Evolutionary conservation across 306 rosid genomes (phyloP), one percentile per base, ranked within the genome.

Genomic region (Fragaria ananassa): DNA sequence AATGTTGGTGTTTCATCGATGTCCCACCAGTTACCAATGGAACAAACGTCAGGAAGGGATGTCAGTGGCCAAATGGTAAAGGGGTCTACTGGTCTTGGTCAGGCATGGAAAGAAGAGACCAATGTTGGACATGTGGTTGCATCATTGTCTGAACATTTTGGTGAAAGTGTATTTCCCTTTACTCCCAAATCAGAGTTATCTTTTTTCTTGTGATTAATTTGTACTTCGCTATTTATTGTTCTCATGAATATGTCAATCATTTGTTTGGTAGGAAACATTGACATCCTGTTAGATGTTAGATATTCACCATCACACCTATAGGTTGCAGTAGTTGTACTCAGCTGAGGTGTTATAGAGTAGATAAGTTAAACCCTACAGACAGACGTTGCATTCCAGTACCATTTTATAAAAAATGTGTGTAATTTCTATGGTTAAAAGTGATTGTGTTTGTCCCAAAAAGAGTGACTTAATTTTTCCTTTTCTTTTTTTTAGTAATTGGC

Each of bases 91-190:
- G 79, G 84, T 83, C 92, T 88, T 82, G 88, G 93, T 74, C 88
- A 86, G 78, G 92, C 96, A 46, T 92, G 98, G 98, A 95, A 92
- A 85, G 98, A 95, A 74, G 90, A 95, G 76, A 79, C 79, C 25
- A 92, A 90, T 86, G 85, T 88, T 44, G 97, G 93, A 47, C 86
- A 82, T 49, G 42, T 95, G 77, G 64, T 95, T 45, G 83, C 90
- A 14, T 82, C 92, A 0, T 53, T 89, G 79, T 86, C 79, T 56
- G 96, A 85, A 81, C 74, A 89, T 58, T 95, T 95, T 61, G 96
- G 97, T 4, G 89, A 88, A 80, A 82, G 95, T 39, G 21, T 95
- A 70, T 78, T 85, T n/a, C 72, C 94, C 68, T 90, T 84, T 45
- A 68, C 79, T 44, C 97, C 96, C 19, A 90, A 85, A 85, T 82